Base-by-base conservation (phyloP, 768 basidiomycete genomes). In the Ephemerocybe angulata region DNA sequence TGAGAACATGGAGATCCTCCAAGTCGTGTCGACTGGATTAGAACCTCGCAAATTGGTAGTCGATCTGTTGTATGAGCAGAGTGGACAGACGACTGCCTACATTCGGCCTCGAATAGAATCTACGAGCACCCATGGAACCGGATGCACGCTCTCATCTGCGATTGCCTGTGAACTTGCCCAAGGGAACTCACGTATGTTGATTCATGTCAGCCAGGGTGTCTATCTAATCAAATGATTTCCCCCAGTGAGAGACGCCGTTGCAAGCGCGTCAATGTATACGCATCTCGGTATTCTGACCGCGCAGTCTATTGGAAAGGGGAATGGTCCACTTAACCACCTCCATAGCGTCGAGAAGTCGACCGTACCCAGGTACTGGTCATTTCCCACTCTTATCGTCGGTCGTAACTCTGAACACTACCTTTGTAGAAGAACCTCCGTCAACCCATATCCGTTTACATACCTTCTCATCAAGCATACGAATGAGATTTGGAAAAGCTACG, bases 91-190 rank as follows among this genome's bases (percentile, higher is more conserved):
- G 29, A 80, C 80, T 1, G 50, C 90, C 17, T 87, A 84, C 56
- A 74, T 82, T 19, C 77, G 82, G 6, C 85, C 87, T 1, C 72
- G 81, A 13, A 70, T 92, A 21, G 73, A 85, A 13, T 84, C 88
- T 5, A 78, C 70, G 30, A 90, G 77, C 60, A 97, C 93, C 0
- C 94, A 96, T 64, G 94, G 94, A 1, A 97, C 94, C 0, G 94
- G 93, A 1, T 97, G 93, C 66, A 97, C 94, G 0, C 74, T 97
- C n/a, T 87, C 85, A 43, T 85, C 93, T 0, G 90, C 92, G 0
- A 78, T 96, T 17, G 86, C 86, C 2, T 84, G 83, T 52, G 76
- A 76, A 4, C 72, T 94, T 15, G 87, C 82, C 2, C 73, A 72
- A 42, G 84, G 82, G 48, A 58, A n/a, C 56, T 75, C 78, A 49